Percentiles rank a stretch among this genome's conserved stretches.
Conservation (phyloP, 2,329 filamentous ascomycete genomes). For the Apiospora sp. region DNA sequence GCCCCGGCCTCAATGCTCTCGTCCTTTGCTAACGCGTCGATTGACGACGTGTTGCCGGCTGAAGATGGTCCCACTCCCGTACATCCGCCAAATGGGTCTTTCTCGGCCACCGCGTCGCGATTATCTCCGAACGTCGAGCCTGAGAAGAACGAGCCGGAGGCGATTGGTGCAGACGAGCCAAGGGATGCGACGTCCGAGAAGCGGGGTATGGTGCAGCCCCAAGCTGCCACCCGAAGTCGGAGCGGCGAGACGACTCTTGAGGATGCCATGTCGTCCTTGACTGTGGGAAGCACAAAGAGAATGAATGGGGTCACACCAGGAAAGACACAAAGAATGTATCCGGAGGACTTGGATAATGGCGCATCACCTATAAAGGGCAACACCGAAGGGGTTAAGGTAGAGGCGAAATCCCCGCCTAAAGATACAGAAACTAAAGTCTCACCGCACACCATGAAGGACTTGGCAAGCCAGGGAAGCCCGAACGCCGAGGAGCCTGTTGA, state of each 20-base stretch:
- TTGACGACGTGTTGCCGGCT: constrained; percentile 39
- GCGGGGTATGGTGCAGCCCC: neutral
- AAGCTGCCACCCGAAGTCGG: neutral
- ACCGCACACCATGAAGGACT: neutral
- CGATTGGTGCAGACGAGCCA: neutral
- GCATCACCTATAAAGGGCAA: neutral
- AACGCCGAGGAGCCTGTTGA: constrained; percentile 21
- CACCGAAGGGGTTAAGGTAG: neutral
- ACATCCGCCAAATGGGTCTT: neutral
- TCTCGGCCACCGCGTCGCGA: neutral
- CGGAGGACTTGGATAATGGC: neutral
- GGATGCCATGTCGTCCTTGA: constrained; percentile 10
- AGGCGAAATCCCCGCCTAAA: constrained; percentile 33
- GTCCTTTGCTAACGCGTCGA: constrained; percentile 45
- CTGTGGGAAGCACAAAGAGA: constrained; percentile 29
- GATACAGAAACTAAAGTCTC: neutral
- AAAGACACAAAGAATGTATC: neutral
- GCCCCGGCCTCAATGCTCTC: constrained; percentile 40
- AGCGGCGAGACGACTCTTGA: neutral
- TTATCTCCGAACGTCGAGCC: neutral
- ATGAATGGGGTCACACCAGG: constrained; percentile 6
- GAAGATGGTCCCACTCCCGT: neutral
- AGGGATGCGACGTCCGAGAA: neutral
- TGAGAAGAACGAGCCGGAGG: neutral
- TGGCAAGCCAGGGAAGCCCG: neutral